Evolutionary conservation across 306 rosid genomes (phyloP), one percentile per base, ranked within the genome.

Genomic region (Hippophae gyantsensis): DNA sequence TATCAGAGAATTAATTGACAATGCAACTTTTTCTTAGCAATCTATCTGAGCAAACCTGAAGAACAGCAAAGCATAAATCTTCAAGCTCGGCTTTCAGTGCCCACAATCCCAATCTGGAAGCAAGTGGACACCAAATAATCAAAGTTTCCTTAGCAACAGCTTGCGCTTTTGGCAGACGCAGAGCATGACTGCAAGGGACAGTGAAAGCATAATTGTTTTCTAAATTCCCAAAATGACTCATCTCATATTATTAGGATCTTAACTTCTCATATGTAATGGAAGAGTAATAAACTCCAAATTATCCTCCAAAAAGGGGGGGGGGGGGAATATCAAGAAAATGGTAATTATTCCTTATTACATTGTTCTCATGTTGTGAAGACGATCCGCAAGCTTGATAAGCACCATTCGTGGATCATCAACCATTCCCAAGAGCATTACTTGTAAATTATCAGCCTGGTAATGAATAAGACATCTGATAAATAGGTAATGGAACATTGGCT

Each of bases 361-460:
- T 66, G 96, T 90, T 83, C 97, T 82, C 96, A 90, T 90, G 79
- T 90, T 90, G 81, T 90, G 97, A 81, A 90, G 97, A 46, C 97
- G 97, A 56, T 90, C 97, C 11, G 97, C 96, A 76, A 90, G 96
- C 96, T 90, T 90, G 83, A 90, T 83, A 78, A 90, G 97, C 76
- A 90, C 94, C 41, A 85, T 87, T 49, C 97, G 96, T 52, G 96
- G 97, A 79, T 90, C 97, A 76, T 90, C 97, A 83, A 90, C 90
- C 97, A 90, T 90, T 74, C 97, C 97, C 89, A 90, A 69, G 56
- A 90, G 97, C 96, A 90, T 90, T 67, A 87, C 89, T 69, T 89
- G 82, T 66, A 90, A 76, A 73, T 79, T 85, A 75, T 90, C 83
- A 62, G 97, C 97, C 97, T 87, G 66, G 48, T 45, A 84, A 77